Evolutionary conservation across 805 yeast species (phyloP).

Genomic region (Yarrowia sp.): DNA sequence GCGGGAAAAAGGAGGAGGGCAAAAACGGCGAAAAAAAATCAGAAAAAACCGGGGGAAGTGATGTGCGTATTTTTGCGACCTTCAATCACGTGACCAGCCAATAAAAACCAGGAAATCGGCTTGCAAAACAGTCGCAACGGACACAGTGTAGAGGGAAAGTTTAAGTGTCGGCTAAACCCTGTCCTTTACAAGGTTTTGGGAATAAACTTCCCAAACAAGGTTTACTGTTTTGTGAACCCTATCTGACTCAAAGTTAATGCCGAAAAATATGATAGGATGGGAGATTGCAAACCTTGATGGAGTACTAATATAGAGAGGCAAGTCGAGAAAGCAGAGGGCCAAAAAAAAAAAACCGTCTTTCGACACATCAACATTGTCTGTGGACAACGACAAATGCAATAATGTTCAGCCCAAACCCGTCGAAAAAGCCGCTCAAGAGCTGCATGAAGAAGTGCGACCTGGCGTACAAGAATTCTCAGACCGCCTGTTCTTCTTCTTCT

Average conservation of each 20-base stretch:
- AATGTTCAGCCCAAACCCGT: constrained; percentile 21
- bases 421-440: constrained; percentile 24
- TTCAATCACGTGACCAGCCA: too few relatives aligned
- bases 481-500: neutral
- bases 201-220: too few relatives aligned
- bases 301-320: constrained; percentile 3
- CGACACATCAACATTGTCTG: neutral
- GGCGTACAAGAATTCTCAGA: constrained; percentile 6
- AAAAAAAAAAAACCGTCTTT: neutral
- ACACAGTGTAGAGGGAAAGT: too few relatives aligned
- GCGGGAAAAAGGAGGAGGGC: neutral
- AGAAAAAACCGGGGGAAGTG: neutral
- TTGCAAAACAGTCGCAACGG: too few relatives aligned
- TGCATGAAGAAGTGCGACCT: constrained; percentile 20
- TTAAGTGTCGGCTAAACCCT: too few relatives aligned
- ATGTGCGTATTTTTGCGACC: too few relatives aligned
- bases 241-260: neutral
- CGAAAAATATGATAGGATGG: constrained; percentile 14
- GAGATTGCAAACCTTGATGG: constrained; percentile 18
- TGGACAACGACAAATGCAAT: too few relatives aligned
- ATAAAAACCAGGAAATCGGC: too few relatives aligned
- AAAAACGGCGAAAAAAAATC: neutral
- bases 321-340: neutral
- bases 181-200: too few relatives aligned
- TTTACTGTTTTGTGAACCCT: neutral